A percentile compares a stretch with the other conserved stretches of the same genome.
phyloP scores from a whole-genome alignment of 768 basidiomycete species.

The Hypholoma fasciculare region DNA sequence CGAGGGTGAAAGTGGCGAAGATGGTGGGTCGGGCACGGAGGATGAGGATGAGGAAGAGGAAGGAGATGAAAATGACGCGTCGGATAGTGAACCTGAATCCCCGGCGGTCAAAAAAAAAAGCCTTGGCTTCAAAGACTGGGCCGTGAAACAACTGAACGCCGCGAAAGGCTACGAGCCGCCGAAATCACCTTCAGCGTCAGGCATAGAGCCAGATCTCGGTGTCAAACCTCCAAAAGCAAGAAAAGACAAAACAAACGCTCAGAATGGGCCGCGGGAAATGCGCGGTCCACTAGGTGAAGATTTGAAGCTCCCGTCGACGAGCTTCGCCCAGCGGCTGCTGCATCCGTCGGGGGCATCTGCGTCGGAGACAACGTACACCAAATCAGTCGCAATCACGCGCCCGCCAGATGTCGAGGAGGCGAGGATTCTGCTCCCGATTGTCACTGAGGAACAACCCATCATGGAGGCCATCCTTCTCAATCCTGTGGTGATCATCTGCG shows the following conservation, averaged over 20 bases:
- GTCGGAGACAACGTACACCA: conserved; percentile 26
- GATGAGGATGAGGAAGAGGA: conserved; percentile 19
- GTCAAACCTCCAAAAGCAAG: conserved; percentile 15
- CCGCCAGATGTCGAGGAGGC: conserved; percentile 73
- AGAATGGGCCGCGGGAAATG: conserved; percentile 38
- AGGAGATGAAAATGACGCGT: conserved; percentile 15
- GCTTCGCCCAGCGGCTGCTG: conserved; percentile 55
- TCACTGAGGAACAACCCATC: conserved; percentile 91
- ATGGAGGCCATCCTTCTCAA: conserved; percentile 90
- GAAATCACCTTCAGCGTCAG: conserved; percentile 12
- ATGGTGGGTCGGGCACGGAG: not conserved
- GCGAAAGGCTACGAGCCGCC: conserved; percentile 37
- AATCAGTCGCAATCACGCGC: conserved; percentile 58
- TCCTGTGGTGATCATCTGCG: conserved; percentile 79
- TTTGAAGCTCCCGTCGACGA: conserved; percentile 63
- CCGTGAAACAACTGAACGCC: conserved; percentile 67
- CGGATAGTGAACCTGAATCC: conserved; percentile 25
- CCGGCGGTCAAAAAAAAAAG: conserved; percentile 11
- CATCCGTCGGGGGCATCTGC: conserved; percentile 13
- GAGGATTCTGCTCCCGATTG: conserved; percentile 81
- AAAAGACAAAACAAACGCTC: conserved; percentile 44
- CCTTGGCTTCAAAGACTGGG: conserved; percentile 86
- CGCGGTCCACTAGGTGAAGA: conserved; percentile 83
- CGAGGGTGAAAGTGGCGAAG: conserved; percentile 20
- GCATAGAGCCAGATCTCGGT: conserved; percentile 6